phyloP scores from a whole-genome alignment of 208 protist species.

The Trypanosoma melophagium region DNA sequence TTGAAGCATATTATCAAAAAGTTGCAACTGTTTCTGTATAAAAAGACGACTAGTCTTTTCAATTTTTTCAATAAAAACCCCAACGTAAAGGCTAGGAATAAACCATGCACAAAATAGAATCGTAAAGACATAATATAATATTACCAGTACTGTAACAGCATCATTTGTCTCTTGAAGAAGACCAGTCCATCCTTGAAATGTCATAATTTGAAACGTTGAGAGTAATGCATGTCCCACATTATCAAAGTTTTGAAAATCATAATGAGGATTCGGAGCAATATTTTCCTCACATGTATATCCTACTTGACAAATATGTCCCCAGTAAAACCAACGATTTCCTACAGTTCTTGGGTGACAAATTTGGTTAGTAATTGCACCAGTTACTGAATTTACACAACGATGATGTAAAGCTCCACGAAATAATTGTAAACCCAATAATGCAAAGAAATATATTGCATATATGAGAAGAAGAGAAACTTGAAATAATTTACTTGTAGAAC shows the following conservation, averaged over 20 bases:
- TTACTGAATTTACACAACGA: conserved; percentile 76
- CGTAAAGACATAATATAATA: conserved; percentile 85
- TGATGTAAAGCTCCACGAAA: conserved; percentile 76
- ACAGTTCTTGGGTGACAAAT: conserved; percentile 57
- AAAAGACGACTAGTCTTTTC: conserved; percentile 75
- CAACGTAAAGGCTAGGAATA: conserved; percentile 86
- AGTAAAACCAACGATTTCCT: conserved; percentile 70
- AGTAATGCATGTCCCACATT: conserved; percentile 87
- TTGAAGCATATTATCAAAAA: conserved; percentile 75
- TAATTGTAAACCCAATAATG: conserved; percentile 80
- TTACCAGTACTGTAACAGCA: conserved; percentile 49
- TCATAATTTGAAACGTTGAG: conserved; percentile 87
- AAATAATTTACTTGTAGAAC: conserved; percentile 72
- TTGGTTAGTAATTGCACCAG: conserved; percentile 48
- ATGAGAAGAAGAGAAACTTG: conserved; percentile 68
- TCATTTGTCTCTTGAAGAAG: conserved; percentile 85
- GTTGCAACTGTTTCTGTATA: conserved; percentile 73
- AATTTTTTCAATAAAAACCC: conserved; percentile 89
- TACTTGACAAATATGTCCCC: conserved; percentile 56
- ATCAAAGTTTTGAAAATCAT: conserved; percentile 89
- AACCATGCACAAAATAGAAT: conserved; percentile 87
- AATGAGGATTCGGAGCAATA: conserved; percentile 75
- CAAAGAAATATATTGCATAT: conserved; percentile 91
- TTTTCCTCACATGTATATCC: conserved; percentile 56
- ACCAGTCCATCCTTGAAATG: conserved; percentile 87